Conservation (phyloP, 345 rosid species). For the Pugionium cornutum region DNA sequence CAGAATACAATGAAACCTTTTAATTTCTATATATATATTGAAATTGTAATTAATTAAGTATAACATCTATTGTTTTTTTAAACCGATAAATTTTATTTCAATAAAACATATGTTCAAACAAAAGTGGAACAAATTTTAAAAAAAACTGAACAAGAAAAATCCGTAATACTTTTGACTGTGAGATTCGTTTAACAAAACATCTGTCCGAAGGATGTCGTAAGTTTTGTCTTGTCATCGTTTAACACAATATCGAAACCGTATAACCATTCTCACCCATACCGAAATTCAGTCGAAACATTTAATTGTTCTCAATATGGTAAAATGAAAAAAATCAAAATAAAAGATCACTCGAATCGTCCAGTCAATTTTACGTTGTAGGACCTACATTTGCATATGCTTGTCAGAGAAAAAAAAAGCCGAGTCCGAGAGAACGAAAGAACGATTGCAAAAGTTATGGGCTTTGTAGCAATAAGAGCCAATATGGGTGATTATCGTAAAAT, state of each 20-base stretch:
- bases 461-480: neutral
- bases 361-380: slow-evolving; percentile 35
- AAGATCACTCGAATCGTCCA: slow-evolving; percentile 2
- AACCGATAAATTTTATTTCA: too few relatives aligned
- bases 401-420: slow-evolving; percentile 2
- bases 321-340: neutral
- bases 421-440: neutral
- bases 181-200: too few relatives aligned
- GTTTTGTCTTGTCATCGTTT: slow-evolving; percentile 5
- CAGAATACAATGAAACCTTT: too few relatives aligned
- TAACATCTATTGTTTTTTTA: too few relatives aligned
- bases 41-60: too few relatives aligned
- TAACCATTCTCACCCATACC: slow-evolving; percentile 17
- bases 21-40: too few relatives aligned
- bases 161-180: too few relatives aligned
- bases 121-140: too few relatives aligned
- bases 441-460: slow-evolving; percentile 11
- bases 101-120: too few relatives aligned
- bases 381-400: slow-evolving; percentile 33
- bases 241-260: slow-evolving; percentile 12
- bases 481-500: neutral
- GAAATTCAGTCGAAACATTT: slow-evolving; percentile 17
- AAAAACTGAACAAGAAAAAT: too few relatives aligned
- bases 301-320: slow-evolving; percentile 21
- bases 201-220: neutral